Evolutionary conservation across 176 grass and related monocot genomes (phyloP).

Genomic region (Bromus sterilis): DNA sequence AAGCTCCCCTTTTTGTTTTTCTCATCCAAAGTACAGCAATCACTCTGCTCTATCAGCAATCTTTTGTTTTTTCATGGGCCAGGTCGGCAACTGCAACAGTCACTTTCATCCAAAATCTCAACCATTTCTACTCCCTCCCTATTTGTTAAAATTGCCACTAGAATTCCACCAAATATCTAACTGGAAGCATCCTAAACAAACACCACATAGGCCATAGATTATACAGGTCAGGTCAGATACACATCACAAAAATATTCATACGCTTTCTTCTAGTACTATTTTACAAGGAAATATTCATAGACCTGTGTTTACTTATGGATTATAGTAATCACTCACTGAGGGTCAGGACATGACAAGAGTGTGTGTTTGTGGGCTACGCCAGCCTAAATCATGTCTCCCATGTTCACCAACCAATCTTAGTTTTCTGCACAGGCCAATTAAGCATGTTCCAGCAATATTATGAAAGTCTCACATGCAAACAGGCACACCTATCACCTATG

Average conservation of each 20-base stretch:
- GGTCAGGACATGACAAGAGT: constrained; percentile 8
- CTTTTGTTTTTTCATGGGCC: constrained; percentile 1
- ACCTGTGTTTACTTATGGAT: constrained; percentile 13
- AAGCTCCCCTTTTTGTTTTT: neutral
- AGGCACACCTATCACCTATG: neutral
- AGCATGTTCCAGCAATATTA: constrained; percentile 17
- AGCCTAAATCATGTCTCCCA: constrained; percentile 43
- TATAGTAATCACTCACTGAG: neutral
- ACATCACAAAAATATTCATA: neutral
- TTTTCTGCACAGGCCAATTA: constrained; percentile 23
- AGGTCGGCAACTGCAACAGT: neutral
- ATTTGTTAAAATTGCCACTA: neutral
- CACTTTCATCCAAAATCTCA: constrained; percentile 30
- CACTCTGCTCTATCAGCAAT: too few species aligned
- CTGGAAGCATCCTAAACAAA: neutral
- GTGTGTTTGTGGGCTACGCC: constrained; percentile 1
- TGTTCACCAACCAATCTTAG: constrained; percentile 31
- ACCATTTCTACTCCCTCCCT: neutral
- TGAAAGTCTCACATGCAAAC: neutral
- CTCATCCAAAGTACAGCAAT: neutral
- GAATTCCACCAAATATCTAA: constrained; percentile 6
- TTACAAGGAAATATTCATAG: neutral
- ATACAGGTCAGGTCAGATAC: constrained; percentile 7
- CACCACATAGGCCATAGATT: neutral
- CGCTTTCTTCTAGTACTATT: neutral